Base-by-base conservation (phyloP, 331 rosid genomes). In the Spiraea crenata region DNA sequence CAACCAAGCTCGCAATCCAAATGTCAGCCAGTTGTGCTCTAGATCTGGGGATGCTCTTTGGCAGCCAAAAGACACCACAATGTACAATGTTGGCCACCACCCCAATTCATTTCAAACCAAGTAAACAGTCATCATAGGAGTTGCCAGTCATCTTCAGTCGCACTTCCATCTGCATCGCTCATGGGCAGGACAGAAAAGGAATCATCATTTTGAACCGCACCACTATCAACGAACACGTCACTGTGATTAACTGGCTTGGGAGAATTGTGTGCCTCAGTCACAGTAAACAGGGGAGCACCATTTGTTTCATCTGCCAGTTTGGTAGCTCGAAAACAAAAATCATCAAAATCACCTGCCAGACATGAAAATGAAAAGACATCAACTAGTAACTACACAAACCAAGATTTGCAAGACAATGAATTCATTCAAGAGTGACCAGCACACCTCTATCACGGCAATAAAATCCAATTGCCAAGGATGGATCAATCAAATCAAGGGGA, bases 391-490 rank as follows among this genome's bases (percentile, higher is more conserved):
- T 54, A 50, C 49, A 49, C 73, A 48, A 67, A 70, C 62, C 38
- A 70, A 11, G 31, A 48, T 16, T n/a, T n/a, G 50, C 67, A 25
- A 65, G 54, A 71, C 57, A 34, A 16, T 40, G 64, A 78, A 65
- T 73, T 65, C 69, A 57, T 69, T 41, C 20, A 55, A 50, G 37
- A 75, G 82, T 49, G 71, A 67, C n/a, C 56, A 41, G 67, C 78
- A 69, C 54, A 92, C 98, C 96, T 91, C 85, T 91, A 80, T 87
- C 88, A 34, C 90, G 95, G 76, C 99, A 93, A 82, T 91, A 93
- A 84, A 93, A 93, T 71, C 99, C 99, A 75, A 93, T 86, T 52
- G 99, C 99, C 76, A 93, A 75, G 67, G 99, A 93, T 67, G 99
- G 91, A 81, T 93, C 99, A 50, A 93, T 86, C 15, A 90, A 80